Conservation (phyloP, 1,284 basidiomycete species). For the Trametes polyzona region DNA sequence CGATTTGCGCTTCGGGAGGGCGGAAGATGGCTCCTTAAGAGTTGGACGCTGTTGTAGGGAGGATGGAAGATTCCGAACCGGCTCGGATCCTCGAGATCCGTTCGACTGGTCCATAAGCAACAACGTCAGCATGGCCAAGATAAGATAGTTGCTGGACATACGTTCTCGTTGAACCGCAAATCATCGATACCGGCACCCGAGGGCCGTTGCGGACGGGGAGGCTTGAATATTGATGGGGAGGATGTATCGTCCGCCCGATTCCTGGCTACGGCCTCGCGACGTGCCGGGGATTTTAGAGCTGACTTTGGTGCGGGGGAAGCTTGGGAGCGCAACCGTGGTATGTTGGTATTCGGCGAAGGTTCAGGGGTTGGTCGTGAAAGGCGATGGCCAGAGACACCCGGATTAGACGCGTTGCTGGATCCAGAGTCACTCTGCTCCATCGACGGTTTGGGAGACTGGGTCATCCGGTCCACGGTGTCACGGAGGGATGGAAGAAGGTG, state of each 20-base stretch:
- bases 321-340: slow-evolving; percentile 5
- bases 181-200: no score
- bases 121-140: no score
- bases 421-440: slow-evolving; percentile 7
- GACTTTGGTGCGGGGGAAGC: slow-evolving; percentile 10
- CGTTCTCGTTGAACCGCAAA: no score
- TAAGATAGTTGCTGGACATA: no score
- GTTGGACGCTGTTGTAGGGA: no score
- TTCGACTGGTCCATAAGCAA: no score
- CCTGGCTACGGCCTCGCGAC: neutral
- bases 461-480: slow-evolving; percentile 76
- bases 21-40: neutral
- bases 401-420: neutral
- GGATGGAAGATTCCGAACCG: no score
- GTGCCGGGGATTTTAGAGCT: slow-evolving; percentile 17
- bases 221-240: no score
- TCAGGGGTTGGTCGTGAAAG: slow-evolving; percentile 6
- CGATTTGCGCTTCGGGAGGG: slow-evolving; percentile 7
- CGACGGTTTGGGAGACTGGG: slow-evolving; percentile 35
- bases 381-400: neutral
- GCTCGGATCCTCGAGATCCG: no score
- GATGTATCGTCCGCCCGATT: no score
- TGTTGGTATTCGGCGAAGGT: neutral
- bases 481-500: slow-evolving; percentile 67
- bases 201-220: no score